Base-by-base conservation (phyloP, 1,139 yeast genomes). In the Wickerhamomyces sp. region DNA sequence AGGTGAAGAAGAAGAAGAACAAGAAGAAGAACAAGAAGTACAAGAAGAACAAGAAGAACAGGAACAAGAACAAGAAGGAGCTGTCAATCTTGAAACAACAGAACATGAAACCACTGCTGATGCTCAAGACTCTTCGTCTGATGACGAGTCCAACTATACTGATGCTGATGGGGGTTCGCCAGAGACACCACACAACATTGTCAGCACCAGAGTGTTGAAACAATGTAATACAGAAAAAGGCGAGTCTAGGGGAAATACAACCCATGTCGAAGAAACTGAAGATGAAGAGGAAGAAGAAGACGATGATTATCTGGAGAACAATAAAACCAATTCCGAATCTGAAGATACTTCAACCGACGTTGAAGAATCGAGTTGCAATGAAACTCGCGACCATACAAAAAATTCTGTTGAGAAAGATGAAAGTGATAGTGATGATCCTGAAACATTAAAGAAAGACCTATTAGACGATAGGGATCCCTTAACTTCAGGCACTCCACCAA, bases 381-480 rank as follows among this genome's bases (percentile, higher is more conserved):
- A 43, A 30, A 41, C 23, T 6, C 49, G 40, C 33, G 34, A 39
- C 18, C 47, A 42, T 7, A 37, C 45, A 5, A 43, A 50, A 30
- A 43, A 30, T 7, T 53, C 46, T 31, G 43, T 41, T 7, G 43
- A 42, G 13, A 51, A 42, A 3, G 45, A 44, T 36, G 45, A 36
- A 26, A 39, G 14, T 36, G 47, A 43, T 2, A 42, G 45, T 13
- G 48, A 51, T 10, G 50, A 43, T 13, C 26, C 39, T 10, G 39
- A 40, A 4, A 64, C 58, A 26, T 64, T 66, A 18, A 73, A 67
- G 43, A 67, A 64, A 44, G 58, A 63, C 35, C 63, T 65, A 18
- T 57, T 65, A 39, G 62, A 68, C 43, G 71, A 67, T 45, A 62
- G 43, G 61, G 48, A 54, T 10, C 41, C 45, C 11, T 33, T 41